Percentiles rank a stretch among this genome's conserved stretches.
Evolutionary conservation across 2,329 filamentous ascomycete species (phyloP).

Genomic region (Aspergillus spinulosporus): DNA sequence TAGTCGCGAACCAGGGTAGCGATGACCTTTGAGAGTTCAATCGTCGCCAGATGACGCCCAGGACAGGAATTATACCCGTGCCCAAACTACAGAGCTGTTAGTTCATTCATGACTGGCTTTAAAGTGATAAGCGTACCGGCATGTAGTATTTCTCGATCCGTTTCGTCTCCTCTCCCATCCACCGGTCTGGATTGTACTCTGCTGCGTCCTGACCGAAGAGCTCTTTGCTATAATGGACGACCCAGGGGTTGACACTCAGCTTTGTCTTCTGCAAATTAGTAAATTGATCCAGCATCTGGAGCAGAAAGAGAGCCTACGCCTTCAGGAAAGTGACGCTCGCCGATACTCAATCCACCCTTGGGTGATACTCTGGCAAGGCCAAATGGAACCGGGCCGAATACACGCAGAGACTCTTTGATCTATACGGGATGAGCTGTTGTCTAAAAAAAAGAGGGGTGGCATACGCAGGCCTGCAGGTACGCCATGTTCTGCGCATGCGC

Average conservation of each 20-base stretch:
- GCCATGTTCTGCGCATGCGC: constrained; percentile 1
- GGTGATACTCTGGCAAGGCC: not conserved
- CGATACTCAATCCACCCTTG: not conserved
- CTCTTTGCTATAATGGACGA: not conserved
- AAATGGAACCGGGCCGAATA: not conserved
- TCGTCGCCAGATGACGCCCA: not conserved
- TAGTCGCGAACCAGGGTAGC: constrained; percentile 2
- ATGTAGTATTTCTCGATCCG: constrained; percentile 1
- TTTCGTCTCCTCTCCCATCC: not conserved
- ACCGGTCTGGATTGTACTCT: not conserved
- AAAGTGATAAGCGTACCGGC: not conserved
- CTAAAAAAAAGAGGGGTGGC: not conserved
- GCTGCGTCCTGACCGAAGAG: constrained; percentile 1
- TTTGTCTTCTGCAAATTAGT: not conserved
- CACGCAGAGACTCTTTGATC: not conserved
- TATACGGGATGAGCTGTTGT: not conserved
- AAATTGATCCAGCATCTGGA: not conserved
- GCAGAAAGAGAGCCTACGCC: not conserved
- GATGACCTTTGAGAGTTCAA: not conserved
- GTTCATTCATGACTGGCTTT: not conserved
- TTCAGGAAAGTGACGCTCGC: constrained; percentile 1
- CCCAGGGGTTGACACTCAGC: constrained; percentile 6
- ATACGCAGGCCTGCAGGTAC: constrained; percentile 4
- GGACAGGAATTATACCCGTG: constrained; percentile 4
- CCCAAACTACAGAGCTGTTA: not conserved